Percentiles rank a stretch among this genome's conserved stretches.
These are phyloP conservation scores for Rhynchosporium secalis DNA, from an alignment of 2,329 filamentous ascomycete species.

Conservation along the genomic window DNA sequence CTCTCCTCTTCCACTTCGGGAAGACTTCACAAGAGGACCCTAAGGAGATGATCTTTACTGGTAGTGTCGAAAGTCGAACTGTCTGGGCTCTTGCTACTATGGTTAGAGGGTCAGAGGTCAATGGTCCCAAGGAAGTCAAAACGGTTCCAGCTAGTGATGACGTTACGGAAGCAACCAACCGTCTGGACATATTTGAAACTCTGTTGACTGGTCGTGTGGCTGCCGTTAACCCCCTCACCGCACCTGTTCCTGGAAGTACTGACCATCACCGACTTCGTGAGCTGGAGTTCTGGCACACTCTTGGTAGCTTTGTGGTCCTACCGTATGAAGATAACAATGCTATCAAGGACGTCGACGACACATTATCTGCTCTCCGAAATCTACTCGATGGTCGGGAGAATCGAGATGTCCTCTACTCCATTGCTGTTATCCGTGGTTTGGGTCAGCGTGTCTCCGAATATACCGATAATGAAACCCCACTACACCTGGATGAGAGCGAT, in stretches of 20 bases:
- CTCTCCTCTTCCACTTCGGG: slow-evolving; percentile 59
- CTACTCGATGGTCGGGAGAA: slow-evolving; percentile 81
- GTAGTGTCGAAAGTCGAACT: slow-evolving; percentile 56
- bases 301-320: slow-evolving; percentile 70
- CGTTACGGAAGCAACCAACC: slow-evolving; percentile 62
- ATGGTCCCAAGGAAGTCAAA: slow-evolving; percentile 38
- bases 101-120: slow-evolving; percentile 38
- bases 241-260: slow-evolving; percentile 49
- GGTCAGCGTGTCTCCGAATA: slow-evolving; percentile 64
- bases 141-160: slow-evolving; percentile 57
- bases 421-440: slow-evolving; percentile 76
- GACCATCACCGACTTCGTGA: slow-evolving; percentile 61
- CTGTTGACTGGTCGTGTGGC: slow-evolving; percentile 73
- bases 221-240: slow-evolving; percentile 55
- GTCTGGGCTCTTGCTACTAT: slow-evolving; percentile 61
- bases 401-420: slow-evolving; percentile 85
- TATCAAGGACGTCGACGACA: slow-evolving; percentile 62
- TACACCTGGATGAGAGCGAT: slow-evolving; percentile 65
- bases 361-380: slow-evolving; percentile 64
- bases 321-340: slow-evolving; percentile 60
- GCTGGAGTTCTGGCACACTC: slow-evolving; percentile 78
- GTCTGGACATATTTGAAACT: slow-evolving; percentile 74
- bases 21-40: slow-evolving; percentile 52
- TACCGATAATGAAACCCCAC: slow-evolving; percentile 56
- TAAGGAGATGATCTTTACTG: slow-evolving; percentile 53